Evolutionary conservation across 169 alveolate species (phyloP), one percentile per base, ranked within the genome.

Genomic region (Eimeria falciformis): DNA sequence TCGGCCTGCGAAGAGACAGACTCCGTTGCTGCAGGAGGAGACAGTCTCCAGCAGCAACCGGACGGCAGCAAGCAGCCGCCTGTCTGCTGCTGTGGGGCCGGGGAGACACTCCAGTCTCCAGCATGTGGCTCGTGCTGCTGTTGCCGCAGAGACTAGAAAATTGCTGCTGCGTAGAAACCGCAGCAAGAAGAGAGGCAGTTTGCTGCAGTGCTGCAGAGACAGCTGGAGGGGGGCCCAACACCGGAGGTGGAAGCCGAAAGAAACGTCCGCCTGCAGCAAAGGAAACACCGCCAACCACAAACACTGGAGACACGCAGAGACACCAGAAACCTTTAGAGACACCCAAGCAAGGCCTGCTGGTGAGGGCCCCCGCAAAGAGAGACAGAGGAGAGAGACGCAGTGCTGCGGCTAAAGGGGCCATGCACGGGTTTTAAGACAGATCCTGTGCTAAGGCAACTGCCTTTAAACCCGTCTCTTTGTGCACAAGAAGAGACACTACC

Each of bases 21-120:
- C 33, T 3, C 84, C 84, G 11, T 73, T 73, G 84, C 84, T 73
- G 84, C 84, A 73, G 9, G 23, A 33, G 84, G 84, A 73, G 84
- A 73, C 33, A 73, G 53, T 73, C 46, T 14, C 40, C 62, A 73
- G 37, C 37, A 73, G 29, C 84, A 43, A 29, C 29, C 84, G 84
- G 40, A 73, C 65, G 5, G 84, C 84, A 73, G 84, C 84, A 40
- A 73, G 58, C 58, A 73, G 62, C 58, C 84, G 58, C 58, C 5
- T 17, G 37, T 73, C 84, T 73, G 84, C 84, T 40, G 84, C 84
- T 40, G 58, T 14, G 17, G 84, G 84, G 21, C 84, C 84, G 5
- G 84, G 84, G 11, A 73, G 62, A 9, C 37, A n/a, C 84, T 73
- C 62, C 43, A 73, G 62, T 73, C 84, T 33, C 58, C 40, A 14